phyloP scores from a whole-genome alignment of 225 moss, liverwort and hornwort genomes.

The Sphagnum contortum region DNA sequence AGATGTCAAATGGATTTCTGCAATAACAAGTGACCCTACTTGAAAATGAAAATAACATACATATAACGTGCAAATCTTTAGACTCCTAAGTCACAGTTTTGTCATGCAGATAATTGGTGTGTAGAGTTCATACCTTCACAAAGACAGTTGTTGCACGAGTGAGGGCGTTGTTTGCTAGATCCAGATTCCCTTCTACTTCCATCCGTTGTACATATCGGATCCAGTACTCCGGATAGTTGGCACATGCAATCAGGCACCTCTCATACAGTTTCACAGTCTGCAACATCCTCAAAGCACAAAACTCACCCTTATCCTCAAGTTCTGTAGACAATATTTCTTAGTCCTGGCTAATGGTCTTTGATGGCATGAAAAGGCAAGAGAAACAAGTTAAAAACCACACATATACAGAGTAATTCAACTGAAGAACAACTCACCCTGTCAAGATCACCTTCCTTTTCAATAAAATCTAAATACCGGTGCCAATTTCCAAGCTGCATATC shows the following conservation, averaged over 20 bases:
- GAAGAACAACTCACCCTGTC: slow-evolving; percentile 47
- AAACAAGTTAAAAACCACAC: not conserved
- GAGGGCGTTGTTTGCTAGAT: slow-evolving; percentile 59
- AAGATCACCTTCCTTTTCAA: slow-evolving; percentile 78
- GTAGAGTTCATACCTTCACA: slow-evolving; percentile 54
- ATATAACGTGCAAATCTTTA: no score
- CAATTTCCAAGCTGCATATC: slow-evolving; percentile 93
- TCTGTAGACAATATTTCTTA: not conserved
- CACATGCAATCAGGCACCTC: slow-evolving; percentile 93
- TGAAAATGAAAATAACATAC: no score
- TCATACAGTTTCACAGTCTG: slow-evolving; percentile 82
- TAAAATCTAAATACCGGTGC: slow-evolving; percentile 87
- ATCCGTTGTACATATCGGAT: slow-evolving; percentile 79
- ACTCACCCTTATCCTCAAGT: not conserved
- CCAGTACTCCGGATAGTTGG: slow-evolving; percentile 94
- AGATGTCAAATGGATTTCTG: no score
- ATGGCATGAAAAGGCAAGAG: not conserved
- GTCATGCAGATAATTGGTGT: no score
- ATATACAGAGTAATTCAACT: slow-evolving; percentile 1
- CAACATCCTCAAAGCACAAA: not conserved
- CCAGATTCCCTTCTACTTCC: slow-evolving; percentile 47
- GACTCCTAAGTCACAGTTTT: no score
- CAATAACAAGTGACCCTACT: no score
- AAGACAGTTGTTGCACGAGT: slow-evolving; percentile 55
- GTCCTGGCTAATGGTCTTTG: not conserved